phyloP scores from a whole-genome alignment of 108 stramenopile species.

The Cyclotella choctawhatcheeana region DNA sequence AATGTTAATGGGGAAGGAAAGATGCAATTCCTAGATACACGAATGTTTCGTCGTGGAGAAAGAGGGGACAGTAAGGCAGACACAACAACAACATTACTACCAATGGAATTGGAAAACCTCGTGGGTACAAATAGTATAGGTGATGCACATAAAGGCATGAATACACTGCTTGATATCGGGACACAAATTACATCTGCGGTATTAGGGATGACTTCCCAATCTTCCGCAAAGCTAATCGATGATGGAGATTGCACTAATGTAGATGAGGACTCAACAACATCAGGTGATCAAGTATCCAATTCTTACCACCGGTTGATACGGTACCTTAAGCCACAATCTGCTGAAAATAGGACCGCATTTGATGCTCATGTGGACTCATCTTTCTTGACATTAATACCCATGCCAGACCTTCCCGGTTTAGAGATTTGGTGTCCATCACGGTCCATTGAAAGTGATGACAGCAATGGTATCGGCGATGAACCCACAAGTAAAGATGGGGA shows the following conservation, averaged over 20 bases:
- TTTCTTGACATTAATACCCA: slow-evolving; percentile 49
- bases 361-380: slow-evolving; percentile 45
- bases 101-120: slow-evolving; percentile 37
- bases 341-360: slow-evolving; percentile 25
- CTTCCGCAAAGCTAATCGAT: slow-evolving; percentile 39
- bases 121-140: slow-evolving; percentile 25
- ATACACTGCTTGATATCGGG: slow-evolving; percentile 40
- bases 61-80: not conserved
- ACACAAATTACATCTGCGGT: slow-evolving; percentile 50
- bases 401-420: slow-evolving; percentile 48
- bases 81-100: slow-evolving; percentile 11
- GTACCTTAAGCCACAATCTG: slow-evolving; percentile 36
- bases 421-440: slow-evolving; percentile 52
- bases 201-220: slow-evolving; percentile 31
- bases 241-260: slow-evolving; percentile 32
- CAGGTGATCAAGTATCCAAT: slow-evolving; percentile 31
- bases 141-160: slow-evolving; percentile 42
- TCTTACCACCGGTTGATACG: slow-evolving; percentile 50
- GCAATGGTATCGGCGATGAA: too few species aligned
- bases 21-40: slow-evolving; percentile 43
- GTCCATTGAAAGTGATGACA: not conserved
- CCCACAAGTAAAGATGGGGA: slow-evolving; percentile 29
- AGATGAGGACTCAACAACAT: too few species aligned
- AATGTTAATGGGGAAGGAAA: slow-evolving; percentile 43
- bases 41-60: not conserved